phyloP scores from a whole-genome alignment of 129 eudicot genomes.

The Artemisia tridentata region DNA sequence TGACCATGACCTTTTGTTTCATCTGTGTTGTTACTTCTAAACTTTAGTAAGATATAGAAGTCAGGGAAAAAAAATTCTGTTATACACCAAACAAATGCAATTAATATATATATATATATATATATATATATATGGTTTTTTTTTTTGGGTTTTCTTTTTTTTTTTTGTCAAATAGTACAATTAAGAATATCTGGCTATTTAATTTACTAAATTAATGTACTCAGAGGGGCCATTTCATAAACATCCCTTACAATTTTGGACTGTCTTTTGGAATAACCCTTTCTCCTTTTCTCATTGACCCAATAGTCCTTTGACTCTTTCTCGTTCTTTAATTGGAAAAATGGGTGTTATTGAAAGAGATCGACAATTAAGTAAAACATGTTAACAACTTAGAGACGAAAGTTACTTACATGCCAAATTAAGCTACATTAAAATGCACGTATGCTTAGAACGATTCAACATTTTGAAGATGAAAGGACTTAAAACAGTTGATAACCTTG shows the following conservation, averaged over 20 bases:
- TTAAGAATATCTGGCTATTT: too few relatives aligned
- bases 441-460: constrained; percentile 19
- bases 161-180: too few relatives aligned
- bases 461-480: too few relatives aligned
- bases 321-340: constrained; percentile 2
- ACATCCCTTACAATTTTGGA: not conserved
- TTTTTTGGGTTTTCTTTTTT: not conserved
- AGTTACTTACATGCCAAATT: not conserved
- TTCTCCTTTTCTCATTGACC: constrained; percentile 11
- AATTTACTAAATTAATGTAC: not conserved
- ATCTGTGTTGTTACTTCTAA: not conserved
- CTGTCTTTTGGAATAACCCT: not conserved
- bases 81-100: too few relatives aligned
- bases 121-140: too few relatives aligned
- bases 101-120: too few relatives aligned
- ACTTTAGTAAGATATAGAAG: not conserved
- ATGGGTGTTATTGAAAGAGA: not conserved
- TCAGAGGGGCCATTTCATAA: not conserved
- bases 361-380: not conserved
- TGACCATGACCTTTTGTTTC: not conserved
- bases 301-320: constrained; percentile 3
- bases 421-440: constrained; percentile 3
- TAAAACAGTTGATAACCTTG: too few relatives aligned
- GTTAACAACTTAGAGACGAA: constrained; percentile 7
- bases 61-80: too few relatives aligned